Conservation (phyloP, 1,139 yeast species). For the Hyphopichia wangnamkhiaoensis region DNA sequence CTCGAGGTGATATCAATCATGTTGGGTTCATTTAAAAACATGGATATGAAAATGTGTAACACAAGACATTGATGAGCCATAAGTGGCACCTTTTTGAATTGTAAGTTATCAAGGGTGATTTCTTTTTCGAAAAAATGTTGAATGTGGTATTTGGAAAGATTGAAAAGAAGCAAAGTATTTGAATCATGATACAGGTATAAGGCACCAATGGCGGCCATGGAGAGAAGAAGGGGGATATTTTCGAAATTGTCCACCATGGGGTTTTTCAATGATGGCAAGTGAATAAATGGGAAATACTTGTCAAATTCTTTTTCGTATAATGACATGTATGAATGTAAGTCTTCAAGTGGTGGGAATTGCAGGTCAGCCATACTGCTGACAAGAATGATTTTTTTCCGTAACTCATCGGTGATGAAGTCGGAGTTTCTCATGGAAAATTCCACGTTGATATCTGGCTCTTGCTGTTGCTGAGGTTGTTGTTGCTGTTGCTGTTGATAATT, state of each 20-base stretch:
- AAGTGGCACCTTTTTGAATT: slow-evolving; percentile 69
- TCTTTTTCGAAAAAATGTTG: slow-evolving; percentile 72
- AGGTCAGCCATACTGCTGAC: slow-evolving; percentile 49
- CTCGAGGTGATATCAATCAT: slow-evolving; percentile 74
- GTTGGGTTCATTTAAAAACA: slow-evolving; percentile 74
- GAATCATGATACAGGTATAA: slow-evolving; percentile 78
- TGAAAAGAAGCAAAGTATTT: slow-evolving; percentile 74
- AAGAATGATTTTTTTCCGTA: slow-evolving; percentile 54
- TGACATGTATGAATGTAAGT: slow-evolving; percentile 70
- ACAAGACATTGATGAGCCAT: slow-evolving; percentile 89
- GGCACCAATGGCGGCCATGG: slow-evolving; percentile 90
- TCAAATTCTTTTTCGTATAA: slow-evolving; percentile 75
- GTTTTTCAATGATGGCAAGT: slow-evolving; percentile 64
- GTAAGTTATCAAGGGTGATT: slow-evolving; percentile 44
- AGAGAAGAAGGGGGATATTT: slow-evolving; percentile 73
- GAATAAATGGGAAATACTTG: slow-evolving; percentile 81
- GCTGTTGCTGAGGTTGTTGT: neutral
- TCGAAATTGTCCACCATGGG: slow-evolving; percentile 55
- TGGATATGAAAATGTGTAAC: slow-evolving; percentile 76
- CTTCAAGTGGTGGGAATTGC: slow-evolving; percentile 73
- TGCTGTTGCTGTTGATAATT: neutral
- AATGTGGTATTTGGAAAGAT: slow-evolving; percentile 74
- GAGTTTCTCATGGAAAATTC: slow-evolving; percentile 9
- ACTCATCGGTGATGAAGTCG: slow-evolving; percentile 45
- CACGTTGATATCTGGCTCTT: slow-evolving; percentile 7